Evolutionary conservation across 148 eudicot species (phyloP), one percentile per base, ranked within the genome.

Genomic region (Amaranthus cruentus): DNA sequence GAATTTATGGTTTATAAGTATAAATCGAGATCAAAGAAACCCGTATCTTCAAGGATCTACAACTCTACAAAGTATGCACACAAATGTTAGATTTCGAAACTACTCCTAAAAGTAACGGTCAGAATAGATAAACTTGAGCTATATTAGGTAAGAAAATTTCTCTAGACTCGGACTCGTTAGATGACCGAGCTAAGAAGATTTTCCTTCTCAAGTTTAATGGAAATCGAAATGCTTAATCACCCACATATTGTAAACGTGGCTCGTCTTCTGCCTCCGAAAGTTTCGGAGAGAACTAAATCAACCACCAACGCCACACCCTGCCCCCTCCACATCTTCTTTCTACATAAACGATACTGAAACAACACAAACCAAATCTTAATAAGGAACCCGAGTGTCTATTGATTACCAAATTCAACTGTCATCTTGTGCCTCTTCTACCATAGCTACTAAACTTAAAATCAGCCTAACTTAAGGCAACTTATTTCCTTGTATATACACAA

Each of bases 401-500:
- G 76, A 74, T 80, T 68, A 84, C 81, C 81, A 79, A 21, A 83
- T 66, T 75, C 67, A 73, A 81, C 83, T 69, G 70, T 71, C 71
- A 60, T 72, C 81, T 80, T 43, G 65, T 81, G 79, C 74, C 72
- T 63, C 60, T 66, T 75, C 79, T 53, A 73, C 78, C 47, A 71
- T 66, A 76, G 67, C 60, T 57, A 77, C 78, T 55, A 68, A 80
- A 68, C 76, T 77, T 78, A 42, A 73, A 72, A 77, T 38, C n/a
- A 76, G 58, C 69, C 54, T 44, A 46, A 43, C 75, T 65, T 60
- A 55, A 72, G 77, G 76, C 58, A 48, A 44, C 69, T 87, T 81
- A 75, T 83, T 84, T 83, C 79, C 73, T 69, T 47, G 46, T 75
- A 84, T 83, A 78, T 75, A 88, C 85, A 81, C 61, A 76, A 57